Evolutionary conservation across 768 basidiomycete species (phyloP), one percentile per base, ranked within the genome.

Genomic region (Psilocybe subaeruginosa): DNA sequence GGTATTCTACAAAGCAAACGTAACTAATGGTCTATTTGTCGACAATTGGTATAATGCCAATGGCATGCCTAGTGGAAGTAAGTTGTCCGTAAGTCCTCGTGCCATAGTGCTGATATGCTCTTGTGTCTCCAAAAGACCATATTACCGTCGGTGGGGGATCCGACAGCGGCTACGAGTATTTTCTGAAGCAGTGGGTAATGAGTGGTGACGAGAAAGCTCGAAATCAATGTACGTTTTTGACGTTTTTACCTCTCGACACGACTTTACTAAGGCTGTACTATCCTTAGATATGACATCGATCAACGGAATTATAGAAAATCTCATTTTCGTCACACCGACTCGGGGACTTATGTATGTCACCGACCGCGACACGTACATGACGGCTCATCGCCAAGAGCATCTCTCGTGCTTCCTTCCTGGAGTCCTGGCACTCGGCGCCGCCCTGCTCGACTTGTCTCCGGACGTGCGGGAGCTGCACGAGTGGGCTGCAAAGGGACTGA

Each of bases 401-500:
- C 80, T 90, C 23, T 83, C 87, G 1, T 90, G 88, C 70, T 90
- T 88, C 79, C 80, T 89, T 43, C 85, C 88, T 0, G 88, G 87
- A 0, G 73, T 88, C 27, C 77, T 91, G 50, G 84, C 86, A 0
- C 80, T 90, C 8, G 88, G 88, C 27, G 83, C 79, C 2, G 74
- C 82, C 59, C 80, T 78, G 3, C 77, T 88, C 35, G 70, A 74
- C 39, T 73, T 81, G n/a, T 54, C 75, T 0, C 57, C 65, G 2
- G 62, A 69, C 4, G 74, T 74, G 8, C 74, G 72, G 37, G 72
- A 87, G 52, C 70, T 84, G n/a, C 89, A 92, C 68, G 68, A 80
- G 52, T 91, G 89, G 84, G 91, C 87, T 0, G 91, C 91, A 0
- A 77, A 85, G 68, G 91, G 90, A 4, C 77, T 92, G 11, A 85